These are phyloP conservation scores for Anthracocystis walkeri DNA, from an alignment of 1,284 basidiomycete species.

Conservation along the genomic window DNA sequence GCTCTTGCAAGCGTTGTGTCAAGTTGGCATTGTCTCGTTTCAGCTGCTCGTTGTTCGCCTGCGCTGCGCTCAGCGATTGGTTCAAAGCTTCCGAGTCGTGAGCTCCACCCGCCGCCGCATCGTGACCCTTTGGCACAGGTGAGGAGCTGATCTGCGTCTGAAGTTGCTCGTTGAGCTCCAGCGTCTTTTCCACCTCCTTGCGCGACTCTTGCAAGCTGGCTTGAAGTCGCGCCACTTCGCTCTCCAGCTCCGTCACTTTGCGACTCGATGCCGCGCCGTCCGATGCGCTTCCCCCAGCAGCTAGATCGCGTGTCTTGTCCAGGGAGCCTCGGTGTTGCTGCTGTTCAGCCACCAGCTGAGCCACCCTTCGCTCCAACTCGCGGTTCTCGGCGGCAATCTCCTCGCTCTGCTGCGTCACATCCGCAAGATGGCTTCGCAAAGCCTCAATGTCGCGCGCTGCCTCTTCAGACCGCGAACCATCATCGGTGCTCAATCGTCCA, in stretches of 20 bases:
- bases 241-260: conserved; percentile 52
- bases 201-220: conserved; percentile 44
- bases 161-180: conserved; percentile 56
- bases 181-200: conserved; percentile 52
- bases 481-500: conserved; percentile 34
- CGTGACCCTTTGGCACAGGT: conserved; percentile 8
- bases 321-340: conserved; percentile 52
- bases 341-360: conserved; percentile 53
- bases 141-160: conserved; percentile 33
- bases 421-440: conserved; percentile 54
- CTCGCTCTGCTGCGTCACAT: conserved; percentile 61
- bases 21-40: conserved; percentile 54
- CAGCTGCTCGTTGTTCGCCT: conserved; percentile 56
- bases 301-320: conserved; percentile 36
- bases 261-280: conserved; percentile 29
- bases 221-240: conserved; percentile 48
- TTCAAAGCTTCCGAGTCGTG: conserved; percentile 22
- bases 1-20: conserved; percentile 55
- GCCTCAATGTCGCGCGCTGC: conserved; percentile 62
- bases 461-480: conserved; percentile 50
- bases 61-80: conserved; percentile 33
- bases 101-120: conserved; percentile 1
- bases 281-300: conserved; percentile 6
- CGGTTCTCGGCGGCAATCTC: conserved; percentile 62
- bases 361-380: conserved; percentile 58